Percentiles rank a stretch among this genome's conserved stretches.
These are phyloP conservation scores for Jamesozyma hellenica DNA, from an alignment of 805 yeast species.

Conservation along the genomic window DNA sequence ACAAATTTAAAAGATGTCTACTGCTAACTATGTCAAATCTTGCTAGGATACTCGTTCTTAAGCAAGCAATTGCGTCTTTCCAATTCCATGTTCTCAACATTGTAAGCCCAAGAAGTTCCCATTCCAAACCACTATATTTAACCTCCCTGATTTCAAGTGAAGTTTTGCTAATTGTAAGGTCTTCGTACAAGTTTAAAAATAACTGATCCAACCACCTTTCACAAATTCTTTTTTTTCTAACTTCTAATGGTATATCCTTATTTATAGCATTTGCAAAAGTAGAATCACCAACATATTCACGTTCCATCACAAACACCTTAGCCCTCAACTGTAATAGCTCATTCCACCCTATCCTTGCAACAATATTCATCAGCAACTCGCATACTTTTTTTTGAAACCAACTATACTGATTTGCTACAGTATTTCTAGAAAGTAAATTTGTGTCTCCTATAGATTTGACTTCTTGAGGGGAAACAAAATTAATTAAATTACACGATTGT, in stretches of 20 bases:
- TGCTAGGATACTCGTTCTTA: constrained; percentile 43
- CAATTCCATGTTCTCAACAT: constrained; percentile 39
- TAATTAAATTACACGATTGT: constrained; percentile 21
- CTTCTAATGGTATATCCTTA: constrained; percentile 13
- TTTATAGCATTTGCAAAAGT: constrained; percentile 1
- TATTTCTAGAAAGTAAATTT: constrained; percentile 21
- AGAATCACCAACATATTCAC: constrained; percentile 36
- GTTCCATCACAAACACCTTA: constrained; percentile 70
- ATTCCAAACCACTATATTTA: constrained; percentile 55
- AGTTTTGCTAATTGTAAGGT: constrained; percentile 24
- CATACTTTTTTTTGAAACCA: constrained; percentile 40
- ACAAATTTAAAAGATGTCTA: constrained; percentile 37
- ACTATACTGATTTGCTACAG: constrained; percentile 20
- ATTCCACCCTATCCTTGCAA: constrained; percentile 75
- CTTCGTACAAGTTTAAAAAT: constrained; percentile 29
- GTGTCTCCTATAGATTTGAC: constrained; percentile 20
- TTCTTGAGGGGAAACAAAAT: constrained; percentile 25
- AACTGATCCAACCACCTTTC: constrained; percentile 29
- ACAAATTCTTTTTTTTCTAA: constrained; percentile 23
- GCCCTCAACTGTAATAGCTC: constrained; percentile 55
- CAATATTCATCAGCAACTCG: constrained; percentile 58
- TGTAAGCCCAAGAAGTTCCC: constrained; percentile 62
- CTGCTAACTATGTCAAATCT: constrained; percentile 57
- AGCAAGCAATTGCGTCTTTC: constrained; percentile 41
- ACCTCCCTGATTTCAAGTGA: constrained; percentile 24